Conservation (phyloP, 192 early-diverging fungal species). For the Phlyctochytrium arcticum region DNA sequence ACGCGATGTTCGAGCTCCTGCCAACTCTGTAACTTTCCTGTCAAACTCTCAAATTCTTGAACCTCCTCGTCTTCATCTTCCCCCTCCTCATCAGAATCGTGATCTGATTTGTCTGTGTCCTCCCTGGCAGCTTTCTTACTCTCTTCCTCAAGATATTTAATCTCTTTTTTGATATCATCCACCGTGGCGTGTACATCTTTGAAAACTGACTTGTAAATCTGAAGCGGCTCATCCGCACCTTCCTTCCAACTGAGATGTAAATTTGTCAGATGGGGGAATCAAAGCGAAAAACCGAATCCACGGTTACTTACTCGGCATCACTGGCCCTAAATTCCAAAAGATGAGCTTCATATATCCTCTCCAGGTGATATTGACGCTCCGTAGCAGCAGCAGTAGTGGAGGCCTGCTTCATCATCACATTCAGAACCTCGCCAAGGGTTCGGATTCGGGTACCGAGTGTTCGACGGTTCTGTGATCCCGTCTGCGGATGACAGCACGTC, state of each 20-base stretch:
- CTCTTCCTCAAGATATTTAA: neutral
- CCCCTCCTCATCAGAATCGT: slow-evolving; percentile 7
- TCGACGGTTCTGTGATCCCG: slow-evolving; percentile 42
- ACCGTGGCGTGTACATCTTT: neutral
- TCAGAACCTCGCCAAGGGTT: slow-evolving; percentile 52
- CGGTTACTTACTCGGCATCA: neutral
- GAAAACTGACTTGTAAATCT: neutral
- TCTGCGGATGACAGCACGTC: slow-evolving; percentile 55
- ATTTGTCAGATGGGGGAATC: neutral
- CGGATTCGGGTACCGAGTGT: slow-evolving; percentile 42
- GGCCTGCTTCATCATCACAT: slow-evolving; percentile 42
- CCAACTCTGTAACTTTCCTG: slow-evolving; percentile 23
- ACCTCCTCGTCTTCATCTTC: neutral
- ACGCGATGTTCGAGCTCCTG: slow-evolving; percentile 52
- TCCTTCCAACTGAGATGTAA: neutral
- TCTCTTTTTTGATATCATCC: neutral
- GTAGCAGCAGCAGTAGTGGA: slow-evolving; percentile 25
- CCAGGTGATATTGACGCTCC: slow-evolving; percentile 12
- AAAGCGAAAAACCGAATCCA: neutral
- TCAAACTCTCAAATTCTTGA: neutral
- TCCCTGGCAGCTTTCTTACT: too few species aligned
- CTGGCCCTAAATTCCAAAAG: slow-evolving; percentile 21
- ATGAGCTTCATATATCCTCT: slow-evolving; percentile 17
- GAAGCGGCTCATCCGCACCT: neutral
- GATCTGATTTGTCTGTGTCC: too few species aligned